These are phyloP conservation scores for Trametes sanguinea DNA, from an alignment of 768 basidiomycete species.

Conservation along the genomic window DNA sequence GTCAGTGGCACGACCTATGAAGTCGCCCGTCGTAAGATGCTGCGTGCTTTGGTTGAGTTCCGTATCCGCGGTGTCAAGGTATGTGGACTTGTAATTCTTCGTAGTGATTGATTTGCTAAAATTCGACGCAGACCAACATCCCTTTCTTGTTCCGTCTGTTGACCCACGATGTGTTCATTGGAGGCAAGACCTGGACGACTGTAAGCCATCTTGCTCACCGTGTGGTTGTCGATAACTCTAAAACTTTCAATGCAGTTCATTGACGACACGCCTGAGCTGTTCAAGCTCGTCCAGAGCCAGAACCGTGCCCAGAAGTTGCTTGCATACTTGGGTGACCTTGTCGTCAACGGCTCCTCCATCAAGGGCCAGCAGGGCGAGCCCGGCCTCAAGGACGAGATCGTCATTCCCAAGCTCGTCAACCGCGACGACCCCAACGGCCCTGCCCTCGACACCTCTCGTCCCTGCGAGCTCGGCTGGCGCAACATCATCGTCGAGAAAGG, in stretches of 20 bases:
- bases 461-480: conserved; percentile 92
- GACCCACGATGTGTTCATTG: conserved; percentile 95
- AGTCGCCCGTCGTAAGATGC: conserved; percentile 98
- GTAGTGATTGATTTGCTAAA: not conserved
- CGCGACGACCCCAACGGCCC: conserved; percentile 73
- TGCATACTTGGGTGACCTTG: conserved; percentile 95
- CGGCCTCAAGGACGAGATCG: conserved; percentile 86
- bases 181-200: conserved; percentile 98
- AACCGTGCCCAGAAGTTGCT: conserved; percentile 98
- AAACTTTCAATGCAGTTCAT: conserved; percentile 68
- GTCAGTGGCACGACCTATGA: conserved; percentile 98
- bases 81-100: not conserved
- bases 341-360: conserved; percentile 97
- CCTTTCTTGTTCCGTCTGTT: conserved; percentile 98
- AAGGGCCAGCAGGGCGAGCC: conserved; percentile 97
- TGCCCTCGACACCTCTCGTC: conserved; percentile 75
- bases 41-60: conserved; percentile 99
- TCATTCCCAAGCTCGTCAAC: conserved; percentile 78
- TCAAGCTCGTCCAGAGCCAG: conserved; percentile 96
- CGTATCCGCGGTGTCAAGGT: conserved; percentile 99
- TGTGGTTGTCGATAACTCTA: not conserved
- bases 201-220: conserved; percentile 37
- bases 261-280: conserved; percentile 98
- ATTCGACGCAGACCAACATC: conserved; percentile 82
- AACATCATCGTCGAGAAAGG: conserved; percentile 98